These are phyloP conservation scores for Xerocomus amazonicus DNA, from an alignment of 1,284 basidiomycete genomes.

Conservation along the genomic window DNA sequence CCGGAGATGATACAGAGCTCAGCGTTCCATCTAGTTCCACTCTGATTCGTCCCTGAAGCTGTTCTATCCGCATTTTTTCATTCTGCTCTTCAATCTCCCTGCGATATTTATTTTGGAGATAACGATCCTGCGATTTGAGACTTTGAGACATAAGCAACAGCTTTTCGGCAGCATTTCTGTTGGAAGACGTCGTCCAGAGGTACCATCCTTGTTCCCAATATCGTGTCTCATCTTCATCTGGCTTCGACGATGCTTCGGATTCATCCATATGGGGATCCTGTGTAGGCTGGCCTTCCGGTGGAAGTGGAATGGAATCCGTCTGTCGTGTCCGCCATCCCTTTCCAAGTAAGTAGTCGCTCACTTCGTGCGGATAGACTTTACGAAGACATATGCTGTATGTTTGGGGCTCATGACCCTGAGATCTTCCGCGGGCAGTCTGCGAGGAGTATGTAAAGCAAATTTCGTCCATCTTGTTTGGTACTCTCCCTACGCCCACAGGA, in stretches of 20 bases:
- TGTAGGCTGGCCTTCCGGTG: slow-evolving; percentile 55
- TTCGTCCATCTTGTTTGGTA: slow-evolving; percentile 61
- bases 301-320: slow-evolving; percentile 46
- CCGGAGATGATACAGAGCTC: slow-evolving; percentile 20
- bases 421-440: slow-evolving; percentile 59
- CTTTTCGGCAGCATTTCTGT: slow-evolving; percentile 52
- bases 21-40: slow-evolving; percentile 30
- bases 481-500: slow-evolving; percentile 40
- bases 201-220: slow-evolving; percentile 76
- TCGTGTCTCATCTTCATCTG: slow-evolving; percentile 37
- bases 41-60: slow-evolving; percentile 22
- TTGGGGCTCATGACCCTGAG: slow-evolving; percentile 50
- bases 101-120: slow-evolving; percentile 20
- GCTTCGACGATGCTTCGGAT: slow-evolving; percentile 33
- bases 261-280: slow-evolving; percentile 23
- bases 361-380: slow-evolving; percentile 68
- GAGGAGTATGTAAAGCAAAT: slow-evolving; percentile 72
- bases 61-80: slow-evolving; percentile 24
- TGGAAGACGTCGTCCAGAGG: slow-evolving; percentile 59
- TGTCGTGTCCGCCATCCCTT: slow-evolving; percentile 23
- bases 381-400: slow-evolving; percentile 70
- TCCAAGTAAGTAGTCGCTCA: slow-evolving; percentile 49
- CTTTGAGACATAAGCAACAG: slow-evolving; percentile 55
- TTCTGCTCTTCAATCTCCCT: slow-evolving; percentile 15
- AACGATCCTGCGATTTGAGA: slow-evolving; percentile 46